Evolutionary conservation across 2,329 filamentous ascomycete species (phyloP).

Genomic region (Colletotrichum echinochloae): DNA sequence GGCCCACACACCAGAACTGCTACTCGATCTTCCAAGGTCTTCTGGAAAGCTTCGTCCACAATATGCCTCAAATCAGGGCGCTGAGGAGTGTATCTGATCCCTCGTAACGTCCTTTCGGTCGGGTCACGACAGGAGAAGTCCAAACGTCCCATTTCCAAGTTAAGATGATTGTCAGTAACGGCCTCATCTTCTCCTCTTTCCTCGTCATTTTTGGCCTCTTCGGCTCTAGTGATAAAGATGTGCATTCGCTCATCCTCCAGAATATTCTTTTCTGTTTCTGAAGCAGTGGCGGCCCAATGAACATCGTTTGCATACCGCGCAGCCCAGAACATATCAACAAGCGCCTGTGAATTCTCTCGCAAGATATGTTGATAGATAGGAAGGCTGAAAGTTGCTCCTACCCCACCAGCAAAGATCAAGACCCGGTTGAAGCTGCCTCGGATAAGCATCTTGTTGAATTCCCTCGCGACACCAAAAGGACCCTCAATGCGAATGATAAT

Average conservation of each 20-base stretch:
- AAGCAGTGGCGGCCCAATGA: no score
- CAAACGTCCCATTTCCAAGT: no score
- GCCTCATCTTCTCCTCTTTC: not conserved
- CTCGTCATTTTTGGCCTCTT: not conserved
- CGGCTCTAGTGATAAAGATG: not conserved
- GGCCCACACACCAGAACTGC: not conserved
- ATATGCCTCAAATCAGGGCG: not conserved
- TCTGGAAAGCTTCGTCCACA: not conserved
- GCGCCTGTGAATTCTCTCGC: not conserved
- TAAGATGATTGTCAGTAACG: no score
- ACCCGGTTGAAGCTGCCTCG: not conserved
- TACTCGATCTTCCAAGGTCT: not conserved
- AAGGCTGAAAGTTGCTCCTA: not conserved
- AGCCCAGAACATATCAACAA: not conserved
- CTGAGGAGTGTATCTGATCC: not conserved
- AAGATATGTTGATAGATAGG: not conserved
- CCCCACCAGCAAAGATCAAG: not conserved
- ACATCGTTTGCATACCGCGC: not conserved
- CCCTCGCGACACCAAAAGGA: no score
- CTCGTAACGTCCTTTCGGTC: not conserved
- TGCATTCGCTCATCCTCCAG: not conserved
- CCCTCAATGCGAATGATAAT: not conserved
- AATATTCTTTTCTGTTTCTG: not conserved
- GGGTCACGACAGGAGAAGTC: no score
- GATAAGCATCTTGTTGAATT: not conserved